Evolutionary conservation across 2,329 filamentous ascomycete genomes (phyloP).

Genomic region (Neopestalotiopsis rosae): DNA sequence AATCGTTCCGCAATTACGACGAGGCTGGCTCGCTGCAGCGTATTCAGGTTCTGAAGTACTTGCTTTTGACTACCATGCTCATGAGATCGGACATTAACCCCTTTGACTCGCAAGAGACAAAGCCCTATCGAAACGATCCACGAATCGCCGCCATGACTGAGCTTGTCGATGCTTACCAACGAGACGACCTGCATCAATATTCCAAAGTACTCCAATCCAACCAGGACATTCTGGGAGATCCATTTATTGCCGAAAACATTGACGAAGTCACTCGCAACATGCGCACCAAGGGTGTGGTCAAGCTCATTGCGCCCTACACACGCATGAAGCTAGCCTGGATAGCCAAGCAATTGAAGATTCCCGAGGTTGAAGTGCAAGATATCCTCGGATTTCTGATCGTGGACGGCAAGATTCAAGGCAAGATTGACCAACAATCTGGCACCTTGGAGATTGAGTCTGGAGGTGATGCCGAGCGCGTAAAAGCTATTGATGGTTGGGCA

Average conservation of each 20-base stretch:
- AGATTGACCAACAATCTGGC: conserved; percentile 87
- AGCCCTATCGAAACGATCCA: conserved; percentile 95
- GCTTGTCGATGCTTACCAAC: conserved; percentile 93
- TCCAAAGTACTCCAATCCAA: conserved; percentile 87
- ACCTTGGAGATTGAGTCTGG: conserved; percentile 80
- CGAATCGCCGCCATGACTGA: conserved; percentile 97
- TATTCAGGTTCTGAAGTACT: conserved; percentile 96
- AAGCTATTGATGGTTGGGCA: conserved; percentile 76
- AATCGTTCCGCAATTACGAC: conserved; percentile 98
- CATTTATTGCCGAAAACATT: conserved; percentile 98
- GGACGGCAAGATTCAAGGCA: conserved; percentile 83
- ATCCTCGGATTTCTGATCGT: conserved; percentile 95
- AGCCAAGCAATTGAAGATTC: conserved; percentile 85
- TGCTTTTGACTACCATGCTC: conserved; percentile 95
- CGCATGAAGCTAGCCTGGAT: conserved; percentile 90
- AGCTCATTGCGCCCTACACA: conserved; percentile 92
- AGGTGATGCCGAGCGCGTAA: conserved; percentile 75
- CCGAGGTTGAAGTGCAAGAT: conserved; percentile 89
- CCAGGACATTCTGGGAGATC: conserved; percentile 86
- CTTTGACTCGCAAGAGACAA: conserved; percentile 98
- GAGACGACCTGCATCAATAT: conserved; percentile 91
- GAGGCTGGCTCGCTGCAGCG: conserved; percentile 95
- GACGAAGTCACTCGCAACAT: conserved; percentile 98
- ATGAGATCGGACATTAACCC: conserved; percentile 99
- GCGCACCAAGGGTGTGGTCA: conserved; percentile 93